Base-by-base conservation (phyloP, 225 moss, liverwort and hornwort genomes). In the Ulota crispa region DNA sequence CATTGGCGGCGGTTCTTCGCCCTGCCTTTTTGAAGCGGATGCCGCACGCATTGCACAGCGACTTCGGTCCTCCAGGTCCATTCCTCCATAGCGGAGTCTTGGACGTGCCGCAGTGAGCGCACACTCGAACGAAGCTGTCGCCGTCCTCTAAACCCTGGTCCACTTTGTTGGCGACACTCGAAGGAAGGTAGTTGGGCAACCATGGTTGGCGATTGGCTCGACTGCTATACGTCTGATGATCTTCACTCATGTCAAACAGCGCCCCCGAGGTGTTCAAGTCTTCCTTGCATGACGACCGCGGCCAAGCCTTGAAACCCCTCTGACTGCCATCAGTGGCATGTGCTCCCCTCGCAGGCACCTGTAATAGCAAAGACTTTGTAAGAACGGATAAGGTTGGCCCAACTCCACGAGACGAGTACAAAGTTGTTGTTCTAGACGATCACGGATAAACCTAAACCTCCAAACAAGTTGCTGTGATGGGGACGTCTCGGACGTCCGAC, bases 1-100 rank as follows among this genome's bases (percentile, higher is more conserved):
- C 94, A 42, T 76, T 91, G 10, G 88, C 91, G 6, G 89, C 84
- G 14, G 87, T 88, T 60, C 91, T 78, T 32, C 89, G 88, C 20
- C 94, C 93, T 4, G 89, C 89, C 78, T 94, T 94, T 84, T 94
- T 94, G 78, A 88, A 90, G 0, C 94, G 91, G n/a, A 94, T 94
- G 23, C 94, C 94, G 66, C 94, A 94, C 0, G 94, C 94, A 65
- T 94, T 94, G 77, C 94, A 94, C 4, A 94, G 86, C 36, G 94
- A 94, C 88, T 94, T 94, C 0, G 94, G 94, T 9, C 94, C 94
- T 70, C 81, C 85, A 0, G 94, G 94, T 10, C 94, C 94, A 27
- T 94, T 94, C 80, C 94, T 86, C 94, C 94, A 94, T 0, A 94
- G 83, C 6, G 94, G 94, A 0, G 94, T 94, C 70, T 93, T 94